A percentile compares a stretch with the other conserved stretches of the same genome.
These are phyloP conservation scores for Fusarium sp. DNA, from an alignment of 2,329 filamentous ascomycete genomes.

Conservation along the genomic window DNA sequence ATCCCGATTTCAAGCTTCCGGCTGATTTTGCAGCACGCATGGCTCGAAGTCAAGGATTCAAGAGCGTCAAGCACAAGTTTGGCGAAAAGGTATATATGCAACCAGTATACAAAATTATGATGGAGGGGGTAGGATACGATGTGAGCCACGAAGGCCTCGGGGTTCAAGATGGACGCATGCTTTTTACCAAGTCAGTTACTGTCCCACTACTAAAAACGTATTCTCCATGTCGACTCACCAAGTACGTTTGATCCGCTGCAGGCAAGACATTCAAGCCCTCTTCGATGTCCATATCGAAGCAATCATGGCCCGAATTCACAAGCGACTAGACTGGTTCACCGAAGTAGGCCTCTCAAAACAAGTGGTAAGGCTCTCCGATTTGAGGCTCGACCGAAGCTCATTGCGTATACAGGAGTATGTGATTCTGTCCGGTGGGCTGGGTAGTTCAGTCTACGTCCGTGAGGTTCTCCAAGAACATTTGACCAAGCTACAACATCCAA, in stretches of 20 bases:
- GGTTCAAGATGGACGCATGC: conserved; percentile 52
- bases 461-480: conserved; percentile 51
- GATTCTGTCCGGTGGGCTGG: conserved; percentile 56
- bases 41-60: conserved; percentile 50
- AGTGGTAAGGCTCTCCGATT: conserved; percentile 42
- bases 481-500: conserved; percentile 45
- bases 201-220: background rate
- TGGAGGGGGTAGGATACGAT: conserved; percentile 54
- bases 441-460: conserved; percentile 57
- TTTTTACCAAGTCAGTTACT: conserved; percentile 48
- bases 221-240: background rate
- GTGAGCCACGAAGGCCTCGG: conserved; percentile 49
- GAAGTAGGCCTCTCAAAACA: conserved; percentile 43
- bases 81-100: conserved; percentile 54
- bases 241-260: conserved; percentile 24
- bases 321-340: conserved; percentile 52
- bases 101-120: conserved; percentile 50
- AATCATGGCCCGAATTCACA: conserved; percentile 50
- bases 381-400: background rate
- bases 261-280: conserved; percentile 53
- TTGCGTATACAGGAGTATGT: conserved; percentile 47
- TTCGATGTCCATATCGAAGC: conserved; percentile 47
- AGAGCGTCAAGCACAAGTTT: conserved; percentile 52
- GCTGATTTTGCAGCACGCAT: conserved; percentile 48
- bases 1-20: conserved; percentile 49